phyloP scores from a whole-genome alignment of 352 stramenopile species.

The Elongisporangium anandrum region DNA sequence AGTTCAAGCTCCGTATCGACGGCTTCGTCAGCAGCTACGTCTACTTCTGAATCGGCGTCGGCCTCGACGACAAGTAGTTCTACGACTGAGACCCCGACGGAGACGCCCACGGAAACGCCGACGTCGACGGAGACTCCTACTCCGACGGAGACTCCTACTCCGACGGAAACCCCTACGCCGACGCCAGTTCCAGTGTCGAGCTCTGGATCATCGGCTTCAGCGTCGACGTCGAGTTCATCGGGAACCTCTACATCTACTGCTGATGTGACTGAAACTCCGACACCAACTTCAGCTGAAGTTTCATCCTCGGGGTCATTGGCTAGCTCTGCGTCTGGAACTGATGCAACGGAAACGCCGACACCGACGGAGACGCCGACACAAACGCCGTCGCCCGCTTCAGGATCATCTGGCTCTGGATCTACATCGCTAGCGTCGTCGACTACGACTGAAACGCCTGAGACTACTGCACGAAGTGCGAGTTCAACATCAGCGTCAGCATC shows the following conservation, averaged over 20 bases:
- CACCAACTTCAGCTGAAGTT: not conserved
- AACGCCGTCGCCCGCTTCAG: too few species aligned
- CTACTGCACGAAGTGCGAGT: not conserved
- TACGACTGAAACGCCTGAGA: not conserved
- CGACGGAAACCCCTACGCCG: not conserved
- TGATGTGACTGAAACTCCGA: not conserved
- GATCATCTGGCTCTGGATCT: not conserved
- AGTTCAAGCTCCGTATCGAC: too few species aligned
- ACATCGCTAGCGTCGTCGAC: not conserved
- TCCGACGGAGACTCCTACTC: not conserved
- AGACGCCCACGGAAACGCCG: too few species aligned
- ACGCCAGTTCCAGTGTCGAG: not conserved
- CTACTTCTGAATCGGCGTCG: too few species aligned
- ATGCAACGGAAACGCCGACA: not conserved
- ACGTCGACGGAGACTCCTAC: not conserved
- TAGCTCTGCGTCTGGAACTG: not conserved
- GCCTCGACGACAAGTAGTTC: too few species aligned
- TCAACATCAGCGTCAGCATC: not conserved
- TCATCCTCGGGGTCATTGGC: not conserved
- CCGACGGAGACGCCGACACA: not conserved
- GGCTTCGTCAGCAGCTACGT: too few species aligned
- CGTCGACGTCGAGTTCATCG: not conserved
- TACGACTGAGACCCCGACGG: too few species aligned
- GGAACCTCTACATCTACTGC: not conserved
- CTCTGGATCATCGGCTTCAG: not conserved